Conservation (phyloP, 2,329 filamentous ascomycete genomes). For the Fusarium mundagurra region DNA sequence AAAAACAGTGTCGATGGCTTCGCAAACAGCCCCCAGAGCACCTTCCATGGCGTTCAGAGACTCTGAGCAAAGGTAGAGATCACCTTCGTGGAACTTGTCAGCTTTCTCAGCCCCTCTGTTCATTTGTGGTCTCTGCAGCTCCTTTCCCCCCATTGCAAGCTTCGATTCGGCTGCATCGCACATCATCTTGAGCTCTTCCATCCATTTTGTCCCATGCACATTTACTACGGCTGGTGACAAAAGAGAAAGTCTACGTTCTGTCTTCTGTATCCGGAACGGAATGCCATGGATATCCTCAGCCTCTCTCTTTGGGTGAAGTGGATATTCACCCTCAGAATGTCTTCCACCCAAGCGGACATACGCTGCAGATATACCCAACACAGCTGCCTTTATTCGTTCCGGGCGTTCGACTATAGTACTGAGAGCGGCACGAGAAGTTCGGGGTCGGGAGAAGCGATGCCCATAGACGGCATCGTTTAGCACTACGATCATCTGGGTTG, state of each 20-base stretch:
- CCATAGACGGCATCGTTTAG: conserved; percentile 95
- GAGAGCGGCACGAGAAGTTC: conserved; percentile 76
- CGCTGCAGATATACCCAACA: conserved; percentile 83
- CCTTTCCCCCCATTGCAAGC: conserved; percentile 79
- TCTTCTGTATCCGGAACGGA: conserved; percentile 88
- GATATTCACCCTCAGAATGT: conserved; percentile 75
- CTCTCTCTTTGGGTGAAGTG: conserved; percentile 71
- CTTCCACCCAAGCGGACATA: conserved; percentile 91
- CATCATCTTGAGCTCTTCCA: conserved; percentile 88
- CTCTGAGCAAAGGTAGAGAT: conserved; percentile 89
- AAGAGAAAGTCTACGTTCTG: conserved; percentile 75
- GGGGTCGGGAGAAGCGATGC: conserved; percentile 87
- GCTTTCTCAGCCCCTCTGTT: conserved; percentile 59
- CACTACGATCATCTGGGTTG: conserved; percentile 78
- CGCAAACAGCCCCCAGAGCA: conserved; percentile 90
- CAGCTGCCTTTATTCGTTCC: conserved; percentile 85
- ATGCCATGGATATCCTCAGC: conserved; percentile 64
- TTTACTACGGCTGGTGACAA: conserved; percentile 83
- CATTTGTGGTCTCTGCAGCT: conserved; percentile 76
- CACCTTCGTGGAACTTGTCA: conserved; percentile 81
- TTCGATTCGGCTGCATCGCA: conserved; percentile 83
- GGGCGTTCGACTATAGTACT: conserved; percentile 91
- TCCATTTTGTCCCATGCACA: conserved; percentile 92
- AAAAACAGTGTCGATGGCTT: conserved; percentile 90
- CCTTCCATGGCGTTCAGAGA: conserved; percentile 90